A percentile compares a stretch with the other conserved stretches of the same genome.
Evolutionary conservation across 148 eudicot genomes (phyloP).

Genomic region (Camellia japonica): DNA sequence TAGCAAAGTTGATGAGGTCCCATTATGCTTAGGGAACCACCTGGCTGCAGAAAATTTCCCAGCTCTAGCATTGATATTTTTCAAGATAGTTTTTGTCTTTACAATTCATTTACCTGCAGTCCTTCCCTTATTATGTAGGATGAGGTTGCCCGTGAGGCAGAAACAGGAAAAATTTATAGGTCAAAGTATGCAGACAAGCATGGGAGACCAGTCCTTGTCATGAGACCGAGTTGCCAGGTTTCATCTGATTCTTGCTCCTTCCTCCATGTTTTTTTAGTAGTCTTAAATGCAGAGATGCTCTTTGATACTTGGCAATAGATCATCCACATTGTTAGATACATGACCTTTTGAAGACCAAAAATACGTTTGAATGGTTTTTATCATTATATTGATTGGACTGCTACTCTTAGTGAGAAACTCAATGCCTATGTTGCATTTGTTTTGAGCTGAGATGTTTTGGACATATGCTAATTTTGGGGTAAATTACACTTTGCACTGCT

Average conservation of each 20-base stretch:
- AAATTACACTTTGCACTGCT: not conserved
- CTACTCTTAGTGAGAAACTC: not conserved
- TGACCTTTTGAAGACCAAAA: not conserved
- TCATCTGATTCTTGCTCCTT: not conserved
- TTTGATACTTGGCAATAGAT: not conserved
- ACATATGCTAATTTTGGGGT: not conserved
- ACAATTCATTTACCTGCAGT: not conserved
- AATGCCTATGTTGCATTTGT: not conserved
- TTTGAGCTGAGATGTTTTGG: not conserved
- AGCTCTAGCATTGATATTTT: not conserved
- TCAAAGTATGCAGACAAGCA: conserved; percentile 61
- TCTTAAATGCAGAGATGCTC: not conserved
- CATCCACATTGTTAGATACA: not conserved
- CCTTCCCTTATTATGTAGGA: conserved; percentile 39
- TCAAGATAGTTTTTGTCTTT: not conserved
- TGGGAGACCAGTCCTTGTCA: conserved; percentile 82
- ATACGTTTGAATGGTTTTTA: not conserved
- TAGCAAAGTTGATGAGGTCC: not conserved
- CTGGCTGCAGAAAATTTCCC: not conserved
- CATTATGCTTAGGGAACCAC: not conserved
- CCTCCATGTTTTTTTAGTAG: not conserved
- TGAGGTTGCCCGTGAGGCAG: conserved; percentile 77
- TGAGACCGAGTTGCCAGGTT: conserved; percentile 80
- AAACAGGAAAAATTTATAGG: conserved; percentile 77
- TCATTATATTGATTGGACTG: not conserved